Conservation (phyloP, 495 filamentous ascomycete genomes). For the Talaromyces trachyspermus region DNA sequence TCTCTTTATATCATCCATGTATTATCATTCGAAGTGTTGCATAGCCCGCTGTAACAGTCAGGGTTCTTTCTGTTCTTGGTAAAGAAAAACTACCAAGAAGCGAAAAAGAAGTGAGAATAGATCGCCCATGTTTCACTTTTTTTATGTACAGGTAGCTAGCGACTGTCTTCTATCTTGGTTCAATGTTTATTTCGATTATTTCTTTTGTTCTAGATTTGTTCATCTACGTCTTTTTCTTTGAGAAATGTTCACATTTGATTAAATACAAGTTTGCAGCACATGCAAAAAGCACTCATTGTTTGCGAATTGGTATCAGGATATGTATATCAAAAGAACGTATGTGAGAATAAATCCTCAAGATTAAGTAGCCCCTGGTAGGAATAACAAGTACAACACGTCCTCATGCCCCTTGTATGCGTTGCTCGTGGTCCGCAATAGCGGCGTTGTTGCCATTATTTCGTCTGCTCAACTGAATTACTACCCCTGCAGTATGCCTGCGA, state of each 20-base stretch:
- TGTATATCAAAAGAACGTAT: no score
- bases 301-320: no score
- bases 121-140: conserved; percentile 15
- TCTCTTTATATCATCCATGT: neutral
- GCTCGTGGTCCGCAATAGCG: neutral
- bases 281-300: no score
- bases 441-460: neutral
- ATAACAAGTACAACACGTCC: no score
- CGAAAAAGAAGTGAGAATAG: conserved; percentile 8
- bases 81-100: neutral
- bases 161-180: conserved; percentile 15
- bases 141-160: conserved; percentile 48
- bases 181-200: conserved; percentile 28
- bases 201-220: conserved; percentile 15
- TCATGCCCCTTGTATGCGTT: no score
- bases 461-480: neutral
- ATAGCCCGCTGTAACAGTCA: neutral
- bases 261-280: no score
- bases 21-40: conserved; percentile 6
- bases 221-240: conserved; percentile 15
- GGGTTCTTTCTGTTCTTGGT: neutral
- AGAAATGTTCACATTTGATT: conserved; percentile 31
- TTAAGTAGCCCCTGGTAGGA: no score
- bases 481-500: conserved; percentile 16
- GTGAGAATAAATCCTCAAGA: no score